Conservation (phyloP, 495 filamentous ascomycete species). For the Neurospora sp. region DNA sequence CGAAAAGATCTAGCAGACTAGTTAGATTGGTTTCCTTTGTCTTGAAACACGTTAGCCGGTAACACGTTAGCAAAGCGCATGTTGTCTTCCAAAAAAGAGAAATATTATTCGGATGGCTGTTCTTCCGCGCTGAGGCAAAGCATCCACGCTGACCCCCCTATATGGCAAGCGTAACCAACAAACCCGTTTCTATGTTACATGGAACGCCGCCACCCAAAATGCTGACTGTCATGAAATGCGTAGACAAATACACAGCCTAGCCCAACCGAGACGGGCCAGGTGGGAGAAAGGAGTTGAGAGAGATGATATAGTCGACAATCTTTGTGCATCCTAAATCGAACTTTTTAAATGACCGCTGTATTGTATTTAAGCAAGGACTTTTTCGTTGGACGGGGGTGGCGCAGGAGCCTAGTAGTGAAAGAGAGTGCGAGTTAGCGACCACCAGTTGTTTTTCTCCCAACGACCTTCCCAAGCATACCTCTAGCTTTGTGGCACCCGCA, state of each 20-base stretch:
- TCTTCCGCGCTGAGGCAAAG: conserved; percentile 7
- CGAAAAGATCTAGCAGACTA: conserved; percentile 7
- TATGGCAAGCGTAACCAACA: conserved; percentile 18
- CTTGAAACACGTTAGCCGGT: not conserved
- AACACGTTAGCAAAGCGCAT: not conserved
- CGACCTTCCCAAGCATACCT: conserved; percentile 36
- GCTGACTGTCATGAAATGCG: conserved; percentile 27
- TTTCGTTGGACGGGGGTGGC: conserved; percentile 27
- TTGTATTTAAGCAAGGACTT: conserved; percentile 26
- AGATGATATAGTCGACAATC: conserved; percentile 8
- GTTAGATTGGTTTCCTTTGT: not conserved
- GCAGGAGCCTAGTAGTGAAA: conserved; percentile 20
- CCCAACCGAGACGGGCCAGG: conserved; percentile 7
- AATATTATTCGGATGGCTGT: conserved; percentile 22
- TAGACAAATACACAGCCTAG: conserved; percentile 23
- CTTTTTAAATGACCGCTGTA: not conserved
- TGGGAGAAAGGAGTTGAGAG: conserved; percentile 32
- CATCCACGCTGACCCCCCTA: conserved; percentile 7
- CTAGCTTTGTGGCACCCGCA: conserved; percentile 81
- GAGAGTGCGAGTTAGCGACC: not conserved
- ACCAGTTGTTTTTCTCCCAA: not conserved
- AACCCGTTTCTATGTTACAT: conserved; percentile 29
- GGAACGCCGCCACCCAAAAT: conserved; percentile 25
- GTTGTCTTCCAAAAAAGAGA: conserved; percentile 4
- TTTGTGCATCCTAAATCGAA: conserved; percentile 3